Conservation (phyloP, 352 stramenopile genomes). For the Blastocystis sp. region DNA sequence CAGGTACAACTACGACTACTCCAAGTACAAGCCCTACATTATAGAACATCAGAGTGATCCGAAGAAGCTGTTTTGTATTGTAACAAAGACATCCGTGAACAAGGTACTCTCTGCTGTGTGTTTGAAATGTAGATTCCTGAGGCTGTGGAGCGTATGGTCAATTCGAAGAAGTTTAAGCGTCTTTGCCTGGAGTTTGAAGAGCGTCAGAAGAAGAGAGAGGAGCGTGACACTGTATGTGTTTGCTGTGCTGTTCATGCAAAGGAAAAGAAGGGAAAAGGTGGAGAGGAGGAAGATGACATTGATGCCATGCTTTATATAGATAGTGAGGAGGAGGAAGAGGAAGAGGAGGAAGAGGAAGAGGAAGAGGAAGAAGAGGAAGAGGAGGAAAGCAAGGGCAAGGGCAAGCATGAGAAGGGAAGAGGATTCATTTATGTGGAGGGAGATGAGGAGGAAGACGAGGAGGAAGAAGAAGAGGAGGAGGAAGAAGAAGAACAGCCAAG, state of each 20-base stretch:
- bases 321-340: slow-evolving; percentile 36
- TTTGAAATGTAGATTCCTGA: slow-evolving; percentile 63
- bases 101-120: slow-evolving; percentile 12
- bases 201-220: slow-evolving; percentile 11
- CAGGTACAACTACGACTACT: slow-evolving; percentile 69
- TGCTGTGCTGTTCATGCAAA: background rate
- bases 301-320: background rate
- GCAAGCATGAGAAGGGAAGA: slow-evolving; percentile 7
- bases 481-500: background rate
- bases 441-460: slow-evolving; percentile 6
- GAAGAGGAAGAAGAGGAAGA: slow-evolving; percentile 37
- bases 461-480: slow-evolving; percentile 14
- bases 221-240: background rate
- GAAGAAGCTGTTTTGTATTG: slow-evolving; percentile 69
- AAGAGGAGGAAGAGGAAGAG: slow-evolving; percentile 40
- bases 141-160: slow-evolving; percentile 53
- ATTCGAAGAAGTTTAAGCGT: slow-evolving; percentile 68
- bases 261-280: slow-evolving; percentile 4
- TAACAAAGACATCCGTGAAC: slow-evolving; percentile 61
- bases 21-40: slow-evolving; percentile 66
- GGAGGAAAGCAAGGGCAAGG: slow-evolving; percentile 8
- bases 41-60: slow-evolving; percentile 27
- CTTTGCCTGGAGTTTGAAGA: slow-evolving; percentile 59
- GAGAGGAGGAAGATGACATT: slow-evolving; percentile 18
- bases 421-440: slow-evolving; percentile 1